Evolutionary conservation across 225 moss, liverwort and hornwort species (phyloP).

Genomic region (Bryum argenteum): DNA sequence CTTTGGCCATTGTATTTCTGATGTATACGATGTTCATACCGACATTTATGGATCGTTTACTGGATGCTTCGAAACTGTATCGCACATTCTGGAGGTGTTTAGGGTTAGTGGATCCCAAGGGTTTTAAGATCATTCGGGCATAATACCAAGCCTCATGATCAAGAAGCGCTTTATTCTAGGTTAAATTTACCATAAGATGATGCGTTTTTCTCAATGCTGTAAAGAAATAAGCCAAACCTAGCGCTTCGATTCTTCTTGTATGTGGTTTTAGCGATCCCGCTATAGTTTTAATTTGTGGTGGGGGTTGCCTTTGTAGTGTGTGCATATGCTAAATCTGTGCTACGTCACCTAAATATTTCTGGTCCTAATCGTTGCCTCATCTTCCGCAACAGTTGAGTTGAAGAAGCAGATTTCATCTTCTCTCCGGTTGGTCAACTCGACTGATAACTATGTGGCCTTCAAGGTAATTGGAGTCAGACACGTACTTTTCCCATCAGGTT

Average conservation of each 20-base stretch:
- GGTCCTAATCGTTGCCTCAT: not conserved
- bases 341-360: not conserved
- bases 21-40: no score
- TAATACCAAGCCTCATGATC: not conserved
- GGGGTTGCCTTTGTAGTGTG: not conserved
- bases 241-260: not conserved
- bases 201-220: not conserved
- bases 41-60: not conserved
- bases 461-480: constrained; percentile 50
- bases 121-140: constrained; percentile 8
- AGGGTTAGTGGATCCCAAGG: constrained; percentile 1
- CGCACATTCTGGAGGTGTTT: not conserved
- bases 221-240: not conserved
- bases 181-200: not conserved
- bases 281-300: not conserved
- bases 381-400: constrained; percentile 79
- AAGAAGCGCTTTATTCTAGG: no score
- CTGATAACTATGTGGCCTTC: constrained; percentile 82
- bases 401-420: constrained; percentile 98
- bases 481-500: not conserved
- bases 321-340: not conserved
- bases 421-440: constrained; percentile 77
- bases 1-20: not conserved
- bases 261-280: not conserved
- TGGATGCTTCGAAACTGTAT: not conserved